phyloP scores from a whole-genome alignment of 164 flowering plant species.

The Stephania cephalantha region DNA sequence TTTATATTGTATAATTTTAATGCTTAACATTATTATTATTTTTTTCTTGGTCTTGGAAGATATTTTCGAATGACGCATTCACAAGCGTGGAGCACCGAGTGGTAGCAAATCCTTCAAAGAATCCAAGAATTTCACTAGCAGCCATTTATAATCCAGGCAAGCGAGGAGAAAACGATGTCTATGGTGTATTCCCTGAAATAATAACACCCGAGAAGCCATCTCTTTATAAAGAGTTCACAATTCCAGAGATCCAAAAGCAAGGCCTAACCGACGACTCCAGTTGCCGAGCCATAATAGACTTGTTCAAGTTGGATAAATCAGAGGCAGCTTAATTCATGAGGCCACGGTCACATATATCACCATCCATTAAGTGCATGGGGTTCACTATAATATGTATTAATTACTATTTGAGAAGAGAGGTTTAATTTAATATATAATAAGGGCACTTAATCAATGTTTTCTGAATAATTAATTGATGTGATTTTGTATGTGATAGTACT shows the following conservation, averaged over 20 bases:
- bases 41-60: slow-evolving; percentile 12
- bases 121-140: slow-evolving; percentile 21
- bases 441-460: too few species aligned
- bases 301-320: not conserved
- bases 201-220: slow-evolving; percentile 31
- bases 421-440: too few species aligned
- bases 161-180: slow-evolving; percentile 11
- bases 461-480: not conserved
- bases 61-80: slow-evolving; percentile 25
- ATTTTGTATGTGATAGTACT: too few species aligned
- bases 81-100: slow-evolving; percentile 28
- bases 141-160: slow-evolving; percentile 15
- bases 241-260: slow-evolving; percentile 2
- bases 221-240: slow-evolving; percentile 21
- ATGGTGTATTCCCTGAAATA: slow-evolving; percentile 27
- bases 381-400: too few species aligned
- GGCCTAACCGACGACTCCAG: not conserved
- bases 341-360: not conserved
- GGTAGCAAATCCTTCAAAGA: slow-evolving; percentile 20
- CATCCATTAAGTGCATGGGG: too few species aligned
- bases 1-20: too few species aligned
- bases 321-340: not conserved
- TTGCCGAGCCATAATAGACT: slow-evolving; percentile 1
- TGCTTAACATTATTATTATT: not conserved
- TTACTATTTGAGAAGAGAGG: too few species aligned